Evolutionary conservation across 2,329 filamentous ascomycete genomes (phyloP).

Genomic region (Graphium sp.): DNA sequence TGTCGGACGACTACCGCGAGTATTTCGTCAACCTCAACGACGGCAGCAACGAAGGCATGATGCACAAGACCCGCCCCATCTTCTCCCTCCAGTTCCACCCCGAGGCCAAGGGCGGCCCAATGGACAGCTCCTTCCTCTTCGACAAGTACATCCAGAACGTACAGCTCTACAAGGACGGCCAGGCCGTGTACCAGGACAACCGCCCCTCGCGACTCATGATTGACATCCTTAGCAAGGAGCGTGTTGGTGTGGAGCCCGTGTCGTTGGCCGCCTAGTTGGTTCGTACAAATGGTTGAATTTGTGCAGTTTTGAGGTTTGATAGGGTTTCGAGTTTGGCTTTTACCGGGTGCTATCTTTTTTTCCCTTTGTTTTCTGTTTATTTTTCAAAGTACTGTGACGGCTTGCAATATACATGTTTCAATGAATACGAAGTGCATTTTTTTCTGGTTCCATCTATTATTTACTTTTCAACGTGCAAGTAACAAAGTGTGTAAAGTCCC

Average conservation of each 20-base stretch:
- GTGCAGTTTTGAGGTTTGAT: conserved; percentile 3
- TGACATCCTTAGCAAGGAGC: conserved; percentile 83
- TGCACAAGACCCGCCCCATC: conserved; percentile 89
- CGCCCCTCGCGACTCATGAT: conserved; percentile 75
- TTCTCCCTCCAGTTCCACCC: conserved; percentile 99
- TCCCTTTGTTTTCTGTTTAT: conserved; percentile 5
- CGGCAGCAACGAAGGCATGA: conserved; percentile 92
- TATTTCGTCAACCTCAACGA: conserved; percentile 99
- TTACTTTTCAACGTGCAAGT: too few species aligned
- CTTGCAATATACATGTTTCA: too few species aligned
- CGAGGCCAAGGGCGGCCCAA: conserved; percentile 90
- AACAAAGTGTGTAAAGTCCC: too few species aligned
- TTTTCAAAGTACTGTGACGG: too few species aligned
- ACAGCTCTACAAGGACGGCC: conserved; percentile 70
- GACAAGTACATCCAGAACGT: conserved; percentile 92
- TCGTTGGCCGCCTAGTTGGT: conserved; percentile 28
- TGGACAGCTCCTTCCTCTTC: conserved; percentile 91
- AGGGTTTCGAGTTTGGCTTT: conserved; percentile 2
- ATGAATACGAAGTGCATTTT: too few species aligned
- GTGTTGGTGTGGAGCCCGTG: conserved; percentile 69
- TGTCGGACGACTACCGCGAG: conserved; percentile 81
- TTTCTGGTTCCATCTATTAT: too few species aligned
- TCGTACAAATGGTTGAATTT: conserved; percentile 2
- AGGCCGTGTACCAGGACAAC: conserved; percentile 69
- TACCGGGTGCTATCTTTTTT: conserved; percentile 1